phyloP scores from a whole-genome alignment of 805 yeast species.

The Candida xiaguanensis region DNA sequence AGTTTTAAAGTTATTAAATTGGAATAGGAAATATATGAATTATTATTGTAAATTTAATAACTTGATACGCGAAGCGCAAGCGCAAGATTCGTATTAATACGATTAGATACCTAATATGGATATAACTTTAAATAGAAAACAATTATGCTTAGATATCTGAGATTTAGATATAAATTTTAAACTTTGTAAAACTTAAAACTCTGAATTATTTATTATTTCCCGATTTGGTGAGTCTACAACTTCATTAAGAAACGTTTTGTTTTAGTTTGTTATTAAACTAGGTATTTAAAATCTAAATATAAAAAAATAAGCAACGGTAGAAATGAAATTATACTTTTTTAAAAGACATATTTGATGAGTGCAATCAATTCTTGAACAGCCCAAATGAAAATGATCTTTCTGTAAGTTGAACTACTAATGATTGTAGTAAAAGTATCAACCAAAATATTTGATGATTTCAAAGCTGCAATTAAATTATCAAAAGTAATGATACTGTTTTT shows the following conservation, averaged over 20 bases:
- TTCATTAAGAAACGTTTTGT: too few relatives aligned
- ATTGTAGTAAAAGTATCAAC: conserved; percentile 7
- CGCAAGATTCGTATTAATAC: too few relatives aligned
- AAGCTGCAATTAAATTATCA: conserved; percentile 7
- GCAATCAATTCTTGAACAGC: conserved; percentile 9
- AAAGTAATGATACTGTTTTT: conserved; percentile 8
- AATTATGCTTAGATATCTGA: too few relatives aligned
- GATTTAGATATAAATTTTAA: too few relatives aligned
- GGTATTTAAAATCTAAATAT: not conserved
- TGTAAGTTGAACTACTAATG: conserved; percentile 7
- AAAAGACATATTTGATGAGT: conserved; percentile 7
- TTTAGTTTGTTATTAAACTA: too few relatives aligned
- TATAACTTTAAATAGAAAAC: too few relatives aligned
- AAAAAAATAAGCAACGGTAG: not conserved
- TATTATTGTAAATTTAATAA: too few relatives aligned
- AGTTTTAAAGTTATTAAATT: conserved; percentile 20
- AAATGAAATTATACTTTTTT: conserved; percentile 1
- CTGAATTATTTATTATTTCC: too few relatives aligned
- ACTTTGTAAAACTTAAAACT: too few relatives aligned
- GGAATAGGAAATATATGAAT: not conserved
- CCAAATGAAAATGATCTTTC: conserved; percentile 10
- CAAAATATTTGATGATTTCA: conserved; percentile 8
- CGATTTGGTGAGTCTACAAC: too few relatives aligned
- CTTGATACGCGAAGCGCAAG: too few relatives aligned
- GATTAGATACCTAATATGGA: too few relatives aligned